These are phyloP conservation scores for Lomentospora prolificans DNA, from an alignment of 2,329 filamentous ascomycete species.

Conservation along the genomic window DNA sequence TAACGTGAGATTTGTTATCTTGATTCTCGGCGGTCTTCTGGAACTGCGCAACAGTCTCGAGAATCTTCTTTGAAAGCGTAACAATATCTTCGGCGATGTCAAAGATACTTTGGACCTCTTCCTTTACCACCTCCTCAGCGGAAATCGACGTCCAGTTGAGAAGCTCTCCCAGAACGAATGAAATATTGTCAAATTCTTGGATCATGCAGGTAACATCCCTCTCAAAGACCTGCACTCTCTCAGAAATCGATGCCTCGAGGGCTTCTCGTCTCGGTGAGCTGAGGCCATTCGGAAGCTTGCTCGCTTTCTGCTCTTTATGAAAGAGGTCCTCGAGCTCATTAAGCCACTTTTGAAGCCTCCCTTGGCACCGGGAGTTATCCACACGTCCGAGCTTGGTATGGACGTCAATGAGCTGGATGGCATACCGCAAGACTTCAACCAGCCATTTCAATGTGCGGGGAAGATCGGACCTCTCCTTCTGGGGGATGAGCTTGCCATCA, in stretches of 20 bases:
- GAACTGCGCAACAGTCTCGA: slow-evolving; percentile 70
- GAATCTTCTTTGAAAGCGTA: slow-evolving; percentile 60
- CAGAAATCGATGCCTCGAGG: slow-evolving; percentile 24
- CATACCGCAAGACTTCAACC: slow-evolving; percentile 56
- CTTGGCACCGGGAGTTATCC: slow-evolving; percentile 33
- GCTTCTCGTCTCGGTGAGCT: slow-evolving; percentile 26
- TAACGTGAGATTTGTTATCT: background rate
- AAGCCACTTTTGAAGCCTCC: slow-evolving; percentile 40
- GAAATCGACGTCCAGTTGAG: slow-evolving; percentile 47
- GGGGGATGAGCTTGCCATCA: background rate
- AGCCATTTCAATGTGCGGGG: slow-evolving; percentile 46
- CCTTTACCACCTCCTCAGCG: slow-evolving; percentile 16
- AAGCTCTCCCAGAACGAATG: slow-evolving; percentile 58
- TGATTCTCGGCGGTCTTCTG: slow-evolving; percentile 36
- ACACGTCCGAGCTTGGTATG: slow-evolving; percentile 55
- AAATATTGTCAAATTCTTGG: slow-evolving; percentile 41
- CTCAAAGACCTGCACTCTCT: slow-evolving; percentile 27
- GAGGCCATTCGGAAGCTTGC: slow-evolving; percentile 42
- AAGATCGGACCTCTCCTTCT: slow-evolving; percentile 10
- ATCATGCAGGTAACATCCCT: slow-evolving; percentile 30
- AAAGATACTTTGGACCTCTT: slow-evolving; percentile 13
- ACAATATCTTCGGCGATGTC: slow-evolving; percentile 50
- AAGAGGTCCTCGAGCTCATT: slow-evolving; percentile 35
- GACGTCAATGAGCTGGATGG: slow-evolving; percentile 49
- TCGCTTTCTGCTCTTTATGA: slow-evolving; percentile 29